Evolutionary conservation across 257 asterid genomes (phyloP), one percentile per base, ranked within the genome.

Genomic region (Penstemon newberryi): DNA sequence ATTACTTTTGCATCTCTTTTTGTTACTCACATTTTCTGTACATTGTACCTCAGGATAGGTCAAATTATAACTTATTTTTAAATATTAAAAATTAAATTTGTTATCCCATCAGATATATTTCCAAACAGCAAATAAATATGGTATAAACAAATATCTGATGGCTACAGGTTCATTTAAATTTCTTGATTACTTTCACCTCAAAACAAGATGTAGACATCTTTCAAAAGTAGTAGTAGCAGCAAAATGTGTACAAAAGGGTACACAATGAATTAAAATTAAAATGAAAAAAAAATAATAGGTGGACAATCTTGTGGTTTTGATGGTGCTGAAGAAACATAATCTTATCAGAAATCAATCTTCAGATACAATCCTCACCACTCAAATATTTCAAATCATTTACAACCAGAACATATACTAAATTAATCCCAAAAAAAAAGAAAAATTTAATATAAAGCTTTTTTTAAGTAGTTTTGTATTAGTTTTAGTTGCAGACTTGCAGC

Each of bases 301-400:
- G 54, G 74, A 75, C 65, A 57, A 77, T 79, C 74, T 13, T 81
- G 83, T 84, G 86, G 90, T 76, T 84, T 64, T 53, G 67, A 73
- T 72, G 76, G 76, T 73, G 52, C 65, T 75, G 63, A 60, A 69
- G 33, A 66, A 74, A 65, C 77, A 70, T 82, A 68, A 83, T 79
- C 95, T 87, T 89, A 87, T 89, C 96, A 82, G 25, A 60, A 75
- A 73, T 62, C 75, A 70, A 79, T 70, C 79, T 77, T 70, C 78
- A 71, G 18, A 54, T 49, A 46, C 62, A 58, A 83, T 83, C 84
- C 79, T 82, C 82, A 79, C 93, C 90, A 83, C 87, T 75, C 91
- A 59, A 77, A 25, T 40, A 64, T 65, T 25, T 67, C 56, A 56
- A 74, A 68, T 60, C 81, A 78, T 60, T 78, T 45, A 8, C 80